Evolutionary conservation across 148 eudicot genomes (phyloP), one percentile per base, ranked within the genome.

Genomic region (Fallopia convolvulus): DNA sequence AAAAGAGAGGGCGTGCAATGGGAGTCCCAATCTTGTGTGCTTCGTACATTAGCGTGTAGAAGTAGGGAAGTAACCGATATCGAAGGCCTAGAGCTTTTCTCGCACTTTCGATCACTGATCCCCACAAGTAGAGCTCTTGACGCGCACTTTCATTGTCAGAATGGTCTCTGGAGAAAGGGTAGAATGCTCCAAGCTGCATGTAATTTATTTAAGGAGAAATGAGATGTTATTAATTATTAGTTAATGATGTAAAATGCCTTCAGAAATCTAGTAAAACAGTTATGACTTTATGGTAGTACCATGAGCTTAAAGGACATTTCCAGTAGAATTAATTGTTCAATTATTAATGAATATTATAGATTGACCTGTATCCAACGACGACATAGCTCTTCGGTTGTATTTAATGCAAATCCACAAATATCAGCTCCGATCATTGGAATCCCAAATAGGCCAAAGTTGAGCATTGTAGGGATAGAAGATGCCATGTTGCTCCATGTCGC

Each of bases 401-500:
- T 80, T 40, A 80, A 80, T 2, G 79, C 21, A 75, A 93, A 93
- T 2, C 98, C 98, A 80, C 98, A 91, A n/a, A 93, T 91, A 85
- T 93, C 98, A 6, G 94, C 94, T 70, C 94, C 97, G 76, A 93
- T 85, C 98, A 93, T 91, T n/a, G 98, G 97, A 80, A 91, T 80
- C 40, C 97, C 97, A 78, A 90, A 93, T 0, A 93, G 39, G 61
- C 97, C 97, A 52, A 75, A 93, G 78, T 79, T 93, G 76, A 93
- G 83, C 21, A 93, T 87, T 40, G 88, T 65, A 0, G 98, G 92
- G 55, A 93, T 93, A 8, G 94, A 72, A 79, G 88, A 91, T 3
- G 86, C 88, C 76, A 93, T 77, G 65, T 93, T 97, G 66, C 81
- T 75, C 98, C 98, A 93, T 1, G 87, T 90, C 15, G 98, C 94